phyloP scores from a whole-genome alignment of 106 monocot genomes.

The Allium cepa region DNA sequence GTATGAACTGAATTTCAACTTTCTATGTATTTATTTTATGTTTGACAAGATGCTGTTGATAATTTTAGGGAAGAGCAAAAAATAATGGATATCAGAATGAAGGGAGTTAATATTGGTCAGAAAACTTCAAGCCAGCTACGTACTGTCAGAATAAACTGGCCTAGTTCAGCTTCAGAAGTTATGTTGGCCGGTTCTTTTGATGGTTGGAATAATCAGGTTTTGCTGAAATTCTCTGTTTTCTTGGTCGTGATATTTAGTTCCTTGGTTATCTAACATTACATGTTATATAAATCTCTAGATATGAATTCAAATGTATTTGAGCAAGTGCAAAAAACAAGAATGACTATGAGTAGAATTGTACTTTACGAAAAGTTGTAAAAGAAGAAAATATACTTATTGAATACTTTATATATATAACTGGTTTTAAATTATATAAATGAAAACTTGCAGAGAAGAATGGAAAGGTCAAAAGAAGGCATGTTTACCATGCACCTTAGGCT shows the following conservation, averaged over 20 bases:
- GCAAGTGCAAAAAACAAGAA: too few relatives aligned
- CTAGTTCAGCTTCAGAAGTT: constrained; percentile 75
- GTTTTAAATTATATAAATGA: too few relatives aligned
- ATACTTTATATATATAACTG: too few relatives aligned
- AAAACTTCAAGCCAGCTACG: constrained; percentile 35
- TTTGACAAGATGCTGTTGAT: background rate
- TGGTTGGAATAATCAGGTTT: constrained; percentile 83
- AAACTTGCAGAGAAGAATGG: constrained; percentile 62
- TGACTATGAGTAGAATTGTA: too few relatives aligned
- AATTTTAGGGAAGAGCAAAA: constrained; percentile 38
- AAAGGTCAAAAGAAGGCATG: constrained; percentile 44
- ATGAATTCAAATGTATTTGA: too few relatives aligned
- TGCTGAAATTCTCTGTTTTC: too few relatives aligned
- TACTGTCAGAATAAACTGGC: constrained; percentile 51
- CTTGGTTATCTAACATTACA: too few relatives aligned
- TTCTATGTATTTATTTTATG: background rate
- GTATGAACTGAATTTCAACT: constrained; percentile 23
- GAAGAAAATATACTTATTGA: too few relatives aligned
- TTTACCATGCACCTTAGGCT: constrained; percentile 63
- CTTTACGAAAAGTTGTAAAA: too few relatives aligned
- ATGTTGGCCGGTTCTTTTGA: constrained; percentile 83
- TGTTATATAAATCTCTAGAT: too few relatives aligned
- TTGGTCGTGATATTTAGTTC: too few relatives aligned
- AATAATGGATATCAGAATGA: constrained; percentile 44
- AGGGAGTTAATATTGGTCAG: constrained; percentile 37